Percentiles rank a stretch among this genome's conserved stretches.
Conservation (phyloP, 805 yeast species). For the Jamesozyma gamospora region DNA sequence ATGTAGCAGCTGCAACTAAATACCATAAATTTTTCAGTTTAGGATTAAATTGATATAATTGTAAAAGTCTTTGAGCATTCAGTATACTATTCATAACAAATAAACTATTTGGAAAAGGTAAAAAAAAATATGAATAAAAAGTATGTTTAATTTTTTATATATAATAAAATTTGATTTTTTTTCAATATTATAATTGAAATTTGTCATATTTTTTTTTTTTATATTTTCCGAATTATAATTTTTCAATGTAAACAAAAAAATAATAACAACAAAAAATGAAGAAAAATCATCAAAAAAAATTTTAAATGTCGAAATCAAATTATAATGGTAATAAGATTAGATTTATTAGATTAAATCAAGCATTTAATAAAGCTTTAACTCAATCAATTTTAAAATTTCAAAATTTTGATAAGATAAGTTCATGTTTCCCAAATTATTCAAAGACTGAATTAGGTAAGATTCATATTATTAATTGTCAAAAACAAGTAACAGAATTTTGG, state of each 20-base stretch:
- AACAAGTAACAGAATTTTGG: constrained; percentile 46
- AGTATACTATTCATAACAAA: constrained; percentile 14
- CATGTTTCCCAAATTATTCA: constrained; percentile 48
- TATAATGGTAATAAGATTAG: constrained; percentile 29
- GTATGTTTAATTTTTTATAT: too few species aligned
- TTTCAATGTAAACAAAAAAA: too few species aligned
- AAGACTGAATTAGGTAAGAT: constrained; percentile 36
- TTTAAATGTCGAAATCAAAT: too few species aligned
- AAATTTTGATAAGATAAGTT: constrained; percentile 39
- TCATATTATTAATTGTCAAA: constrained; percentile 39
- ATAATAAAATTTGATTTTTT: too few species aligned
- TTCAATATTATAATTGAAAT: too few species aligned
- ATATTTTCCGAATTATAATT: too few species aligned
- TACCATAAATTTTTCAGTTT: constrained; percentile 57
- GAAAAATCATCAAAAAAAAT: too few species aligned
- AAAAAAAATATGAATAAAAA: too few species aligned
- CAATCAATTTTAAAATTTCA: constrained; percentile 41
- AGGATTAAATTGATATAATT: constrained; percentile 35
- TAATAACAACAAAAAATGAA: not conserved
- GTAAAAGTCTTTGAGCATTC: constrained; percentile 22
- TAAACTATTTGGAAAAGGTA: too few species aligned
- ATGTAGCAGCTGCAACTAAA: constrained; percentile 66
- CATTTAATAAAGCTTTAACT: constrained; percentile 44
- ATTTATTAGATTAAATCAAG: constrained; percentile 39
- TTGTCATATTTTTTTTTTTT: too few species aligned